Evolutionary conservation across 2,329 filamentous ascomycete genomes (phyloP), one percentile per base, ranked within the genome.

Genomic region (Epichloe sibirici): DNA sequence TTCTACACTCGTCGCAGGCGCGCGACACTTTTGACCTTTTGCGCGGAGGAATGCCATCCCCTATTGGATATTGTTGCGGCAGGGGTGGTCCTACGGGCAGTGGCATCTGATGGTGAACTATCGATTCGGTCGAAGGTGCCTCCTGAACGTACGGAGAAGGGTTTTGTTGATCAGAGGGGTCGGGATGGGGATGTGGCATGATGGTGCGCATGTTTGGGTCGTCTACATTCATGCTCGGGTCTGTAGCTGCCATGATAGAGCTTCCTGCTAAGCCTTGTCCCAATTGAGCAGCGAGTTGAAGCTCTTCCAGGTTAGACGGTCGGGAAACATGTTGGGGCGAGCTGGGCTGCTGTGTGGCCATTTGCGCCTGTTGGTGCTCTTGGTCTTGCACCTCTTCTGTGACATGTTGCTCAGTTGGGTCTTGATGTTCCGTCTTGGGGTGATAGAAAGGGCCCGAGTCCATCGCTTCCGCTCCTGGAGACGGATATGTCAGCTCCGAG

Each of bases 21-120:
- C 89, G 79, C 11, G 89, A 94, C 5, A 93, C 88, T 66, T 95
- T 95, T 5, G 85, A 87, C 54, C 89, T 77, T 66, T 93, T 93
- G 56, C 85, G 75, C 0, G 85, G 84, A 13, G 83, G 79, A 11
- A 82, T 81, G 54, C 75, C 75, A 57, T 85, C 82, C 40, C 75
- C 75, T 47, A 72, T 64, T 23, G 69, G 66, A 50, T 71, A 71
- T 42, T 68, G 64, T 2, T 64, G 60, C 52, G 69, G 57, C 53
- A 71, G 62, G 48, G 67, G 62, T 45, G 68, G 68, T n/a, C 63
- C 65, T 25, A 70, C 62, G 8, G 66, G 54, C 21, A 70, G 63
- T 12, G 66, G 61, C 61, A 71, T 62, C 35, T 60, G 55, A 57
- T 71, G 69, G 28, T 65, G 59, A 28, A 64, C 65, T 60, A 71